Base-by-base conservation (phyloP, 2,329 filamentous ascomycete species). In the Teratosphaeria viscida region DNA sequence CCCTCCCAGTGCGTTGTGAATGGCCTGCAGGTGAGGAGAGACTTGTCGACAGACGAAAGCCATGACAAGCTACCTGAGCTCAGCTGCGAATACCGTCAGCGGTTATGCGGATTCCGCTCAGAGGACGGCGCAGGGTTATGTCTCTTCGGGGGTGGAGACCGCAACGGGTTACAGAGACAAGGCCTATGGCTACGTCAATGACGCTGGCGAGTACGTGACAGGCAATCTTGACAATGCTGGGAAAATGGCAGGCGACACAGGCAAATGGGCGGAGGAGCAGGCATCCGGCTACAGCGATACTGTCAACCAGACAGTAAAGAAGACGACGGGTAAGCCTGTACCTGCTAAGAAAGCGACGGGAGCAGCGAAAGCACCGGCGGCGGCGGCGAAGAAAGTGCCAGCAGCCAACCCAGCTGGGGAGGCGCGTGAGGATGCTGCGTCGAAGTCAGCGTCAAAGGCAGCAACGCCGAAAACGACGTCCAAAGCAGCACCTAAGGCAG, bases 171-270 rank as follows among this genome's bases (percentile, higher is more conserved):
- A 57, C 49, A 52, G 59, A n/a, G 61, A 62, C 52, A 60, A 60
- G 47, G 61, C 61, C 1, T 62, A 61, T 52, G 61, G 61, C 6
- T 61, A 62, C 19, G 61, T 62, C 2, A 61, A 62, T 43, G 59
- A 61, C 54, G 61, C 59, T 34, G 61, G 61, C 59, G 59, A 62
- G 34, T 62, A 61, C 35, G 61, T 62, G 29, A 59, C 61, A 2
- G 61, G 61, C 32, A 61, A 62, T 26, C 49, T 62, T 37, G 61
- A 62, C 57, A 62, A 60, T 23, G 61, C 61, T 16, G 61, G 61
- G 0, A 32, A 57, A 11, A 62, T 43, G 47, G 59, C 61, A 1
- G 61, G 61, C 16, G 57, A 60, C 29, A 53, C 55, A 11, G 61
- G 61, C 27, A 59, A 62, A 55, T 37, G 53, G 6, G 52, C 55